These are phyloP conservation scores for Xylariaceae sp. DNA, from an alignment of 2,329 filamentous ascomycete species.

Conservation along the genomic window DNA sequence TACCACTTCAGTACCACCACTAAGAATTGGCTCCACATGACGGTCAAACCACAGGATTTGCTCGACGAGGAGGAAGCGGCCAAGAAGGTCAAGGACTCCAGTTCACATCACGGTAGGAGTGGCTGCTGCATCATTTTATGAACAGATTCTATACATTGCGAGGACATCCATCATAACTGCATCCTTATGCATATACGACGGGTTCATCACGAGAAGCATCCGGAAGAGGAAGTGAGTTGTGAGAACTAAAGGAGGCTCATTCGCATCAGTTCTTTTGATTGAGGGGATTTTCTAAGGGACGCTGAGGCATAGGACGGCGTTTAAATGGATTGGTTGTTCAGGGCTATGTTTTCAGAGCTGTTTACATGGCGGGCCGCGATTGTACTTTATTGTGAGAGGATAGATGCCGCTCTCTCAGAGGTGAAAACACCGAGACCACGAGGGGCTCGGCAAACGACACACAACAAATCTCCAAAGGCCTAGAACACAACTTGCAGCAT, in stretches of 20 bases:
- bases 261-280: slow-evolving; percentile 11
- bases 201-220: slow-evolving; percentile 5
- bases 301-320: slow-evolving; percentile 20
- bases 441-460: slow-evolving; percentile 4
- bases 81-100: slow-evolving; percentile 49
- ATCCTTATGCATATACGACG: not conserved
- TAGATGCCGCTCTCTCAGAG: slow-evolving; percentile 13
- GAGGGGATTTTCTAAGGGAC: slow-evolving; percentile 6
- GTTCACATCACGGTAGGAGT: slow-evolving; percentile 25
- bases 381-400: slow-evolving; percentile 19
- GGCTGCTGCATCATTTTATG: slow-evolving; percentile 35
- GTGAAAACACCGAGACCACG: slow-evolving; percentile 8
- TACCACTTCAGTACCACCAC: slow-evolving; percentile 59
- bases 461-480: not conserved
- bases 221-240: not conserved
- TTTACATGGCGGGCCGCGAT: slow-evolving; percentile 9
- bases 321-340: slow-evolving; percentile 18
- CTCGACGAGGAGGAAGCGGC: slow-evolving; percentile 64
- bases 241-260: slow-evolving; percentile 1
- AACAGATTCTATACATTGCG: slow-evolving; percentile 1
- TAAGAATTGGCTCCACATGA: slow-evolving; percentile 73
- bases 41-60: slow-evolving; percentile 67
- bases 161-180: slow-evolving; percentile 1
- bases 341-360: slow-evolving; percentile 11
- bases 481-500: not conserved